These are phyloP conservation scores for Podaxis sp. DNA, from an alignment of 768 basidiomycete species.

Conservation along the genomic window DNA sequence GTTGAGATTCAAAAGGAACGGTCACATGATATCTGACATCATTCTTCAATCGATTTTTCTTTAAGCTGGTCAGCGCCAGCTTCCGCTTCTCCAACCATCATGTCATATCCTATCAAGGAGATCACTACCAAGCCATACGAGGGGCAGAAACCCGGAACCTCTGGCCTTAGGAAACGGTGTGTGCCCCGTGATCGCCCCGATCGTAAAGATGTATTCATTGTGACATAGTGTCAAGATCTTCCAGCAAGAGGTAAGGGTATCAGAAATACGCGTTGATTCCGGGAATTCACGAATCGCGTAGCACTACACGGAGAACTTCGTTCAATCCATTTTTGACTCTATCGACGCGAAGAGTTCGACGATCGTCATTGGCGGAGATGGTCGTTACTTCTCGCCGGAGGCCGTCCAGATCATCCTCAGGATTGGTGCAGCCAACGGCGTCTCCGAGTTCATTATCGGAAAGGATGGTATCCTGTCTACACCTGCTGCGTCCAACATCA, in stretches of 20 bases:
- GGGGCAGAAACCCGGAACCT: constrained; percentile 97
- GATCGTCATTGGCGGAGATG: constrained; percentile 95
- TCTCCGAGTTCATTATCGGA: constrained; percentile 88
- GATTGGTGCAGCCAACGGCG: constrained; percentile 93
- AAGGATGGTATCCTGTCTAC: constrained; percentile 92
- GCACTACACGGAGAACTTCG: constrained; percentile 99
- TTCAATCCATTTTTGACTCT: constrained; percentile 91
- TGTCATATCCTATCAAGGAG: constrained; percentile 55
- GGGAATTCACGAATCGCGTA: constrained; percentile 22
- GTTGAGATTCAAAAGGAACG: constrained; percentile 18
- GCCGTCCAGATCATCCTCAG: constrained; percentile 88
- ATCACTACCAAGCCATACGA: constrained; percentile 83
- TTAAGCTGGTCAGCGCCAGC: neutral
- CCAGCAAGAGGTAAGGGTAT: constrained; percentile 78
- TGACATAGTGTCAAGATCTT: constrained; percentile 88
- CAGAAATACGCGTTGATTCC: neutral
- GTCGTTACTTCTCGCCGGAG: constrained; percentile 86
- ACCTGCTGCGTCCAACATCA: constrained; percentile 93
- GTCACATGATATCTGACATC: constrained; percentile 30
- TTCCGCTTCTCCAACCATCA: constrained; percentile 17
- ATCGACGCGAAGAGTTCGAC: constrained; percentile 78
- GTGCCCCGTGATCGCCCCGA: constrained; percentile 14
- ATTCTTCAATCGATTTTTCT: constrained; percentile 13
- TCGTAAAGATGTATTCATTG: constrained; percentile 17
- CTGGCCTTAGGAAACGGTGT: constrained; percentile 93